phyloP scores from a whole-genome alignment of 805 yeast genomes.

The Starmerella scarabaei region DNA sequence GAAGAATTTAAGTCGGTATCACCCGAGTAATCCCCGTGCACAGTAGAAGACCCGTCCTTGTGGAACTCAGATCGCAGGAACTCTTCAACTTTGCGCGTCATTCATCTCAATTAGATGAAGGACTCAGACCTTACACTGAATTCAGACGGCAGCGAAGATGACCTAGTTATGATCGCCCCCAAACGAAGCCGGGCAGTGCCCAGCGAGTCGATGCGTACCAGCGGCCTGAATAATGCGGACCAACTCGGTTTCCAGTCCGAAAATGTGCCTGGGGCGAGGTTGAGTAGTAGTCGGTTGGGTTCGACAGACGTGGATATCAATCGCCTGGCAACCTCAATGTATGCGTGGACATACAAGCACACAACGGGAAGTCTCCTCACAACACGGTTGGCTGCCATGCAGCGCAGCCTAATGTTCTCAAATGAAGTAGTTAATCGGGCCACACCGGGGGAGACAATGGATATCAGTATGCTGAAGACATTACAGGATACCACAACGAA shows the following conservation, averaged over 20 bases:
- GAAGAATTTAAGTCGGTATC: too few relatives aligned
- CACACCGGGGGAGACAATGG: background rate
- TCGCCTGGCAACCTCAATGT: constrained; percentile 6
- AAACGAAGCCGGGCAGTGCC: too few relatives aligned
- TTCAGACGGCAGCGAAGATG: background rate
- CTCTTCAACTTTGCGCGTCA: too few relatives aligned
- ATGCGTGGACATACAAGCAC: constrained; percentile 19
- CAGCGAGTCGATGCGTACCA: too few relatives aligned
- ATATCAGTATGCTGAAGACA: background rate
- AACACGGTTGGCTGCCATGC: constrained; percentile 19
- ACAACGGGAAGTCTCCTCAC: constrained; percentile 13
- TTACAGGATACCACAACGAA: background rate
- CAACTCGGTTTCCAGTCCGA: too few relatives aligned
- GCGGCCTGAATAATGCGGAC: too few relatives aligned
- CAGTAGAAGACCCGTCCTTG: too few relatives aligned
- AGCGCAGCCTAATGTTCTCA: constrained; percentile 8
- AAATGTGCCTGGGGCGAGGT: background rate
- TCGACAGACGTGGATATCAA: background rate
- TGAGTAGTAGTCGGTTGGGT: background rate
- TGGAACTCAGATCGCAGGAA: too few relatives aligned
- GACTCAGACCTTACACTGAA: background rate
- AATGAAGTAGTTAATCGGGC: background rate
- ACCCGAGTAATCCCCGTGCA: too few relatives aligned
- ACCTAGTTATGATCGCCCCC: background rate
- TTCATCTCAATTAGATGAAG: background rate